A percentile compares a stretch with the other conserved stretches of the same genome.
phyloP scores from a whole-genome alignment of 2,329 filamentous ascomycete genomes.

The Exophiala sp. region DNA sequence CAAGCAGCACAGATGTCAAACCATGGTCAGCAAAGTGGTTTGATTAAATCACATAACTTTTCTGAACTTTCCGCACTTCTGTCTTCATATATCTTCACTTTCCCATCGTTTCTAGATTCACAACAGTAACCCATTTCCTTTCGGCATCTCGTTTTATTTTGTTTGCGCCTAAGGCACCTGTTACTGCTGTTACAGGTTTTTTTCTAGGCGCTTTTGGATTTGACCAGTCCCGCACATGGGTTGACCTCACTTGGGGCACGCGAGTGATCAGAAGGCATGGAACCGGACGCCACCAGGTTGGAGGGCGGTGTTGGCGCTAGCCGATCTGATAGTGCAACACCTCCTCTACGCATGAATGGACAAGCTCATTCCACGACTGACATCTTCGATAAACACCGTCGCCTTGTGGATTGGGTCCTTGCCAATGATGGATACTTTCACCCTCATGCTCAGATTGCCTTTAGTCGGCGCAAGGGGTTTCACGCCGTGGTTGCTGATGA shows the following conservation, averaged over 20 bases:
- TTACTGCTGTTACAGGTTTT: too few relatives aligned
- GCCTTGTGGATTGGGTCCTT: constrained; percentile 26
- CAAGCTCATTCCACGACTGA: not conserved
- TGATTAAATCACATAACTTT: not conserved
- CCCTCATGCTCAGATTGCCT: constrained; percentile 22
- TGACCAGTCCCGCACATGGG: too few relatives aligned
- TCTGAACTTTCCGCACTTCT: too few relatives aligned
- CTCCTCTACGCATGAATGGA: constrained; percentile 14
- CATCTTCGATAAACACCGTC: constrained; percentile 21
- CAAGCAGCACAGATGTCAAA: not conserved
- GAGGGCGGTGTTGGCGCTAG: constrained; percentile 2
- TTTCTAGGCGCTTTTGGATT: not conserved
- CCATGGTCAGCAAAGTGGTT: not conserved
- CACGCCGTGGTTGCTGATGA: constrained; percentile 24
- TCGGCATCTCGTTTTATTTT: too few relatives aligned
- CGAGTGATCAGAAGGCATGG: constrained; percentile 4
- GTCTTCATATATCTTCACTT: not conserved
- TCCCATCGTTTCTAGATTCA: not conserved
- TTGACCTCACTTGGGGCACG: not conserved
- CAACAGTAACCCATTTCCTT: too few relatives aligned
- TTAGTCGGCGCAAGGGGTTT: constrained; percentile 25
- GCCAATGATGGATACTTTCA: constrained; percentile 24
- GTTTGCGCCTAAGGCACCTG: too few relatives aligned
- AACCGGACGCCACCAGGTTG: constrained; percentile 14
- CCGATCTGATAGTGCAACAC: constrained; percentile 6